Evolutionary conservation across 1,139 yeast genomes (phyloP).

Genomic region (Yamadazyma epiphylla): DNA sequence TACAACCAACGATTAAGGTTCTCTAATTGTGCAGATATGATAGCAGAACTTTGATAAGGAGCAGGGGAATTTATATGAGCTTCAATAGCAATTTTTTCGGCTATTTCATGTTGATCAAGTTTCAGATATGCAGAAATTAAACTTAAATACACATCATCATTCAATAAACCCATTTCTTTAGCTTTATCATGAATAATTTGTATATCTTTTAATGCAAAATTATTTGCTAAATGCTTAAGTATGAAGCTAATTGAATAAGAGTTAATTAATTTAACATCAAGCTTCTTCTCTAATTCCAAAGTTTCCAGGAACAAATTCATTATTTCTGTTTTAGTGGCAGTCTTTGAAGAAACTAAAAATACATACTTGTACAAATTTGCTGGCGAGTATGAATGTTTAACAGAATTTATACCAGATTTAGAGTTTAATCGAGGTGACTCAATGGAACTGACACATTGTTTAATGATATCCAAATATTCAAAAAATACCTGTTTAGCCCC

Average conservation of each 20-base stretch:
- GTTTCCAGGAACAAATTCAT: conserved; percentile 40
- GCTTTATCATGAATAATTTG: conserved; percentile 20
- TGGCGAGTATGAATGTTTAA: too few relatives aligned
- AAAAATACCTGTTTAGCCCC: conserved; percentile 30
- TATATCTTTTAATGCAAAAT: conserved; percentile 22
- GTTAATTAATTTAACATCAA: conserved; percentile 16
- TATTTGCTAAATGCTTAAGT: conserved; percentile 18
- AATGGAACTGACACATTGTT: too few relatives aligned
- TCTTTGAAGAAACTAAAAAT: conserved; percentile 34
- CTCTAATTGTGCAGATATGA: conserved; percentile 28
- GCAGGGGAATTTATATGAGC: conserved; percentile 26
- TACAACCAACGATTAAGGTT: conserved; percentile 29
- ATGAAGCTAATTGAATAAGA: conserved; percentile 13
- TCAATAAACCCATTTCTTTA: conserved; percentile 11
- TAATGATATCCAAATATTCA: conserved; percentile 13
- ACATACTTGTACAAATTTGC: conserved; percentile 26
- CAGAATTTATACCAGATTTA: too few relatives aligned
- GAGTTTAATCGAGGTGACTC: too few relatives aligned
- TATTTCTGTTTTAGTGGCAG: conserved; percentile 33
- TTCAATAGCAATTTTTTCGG: conserved; percentile 24
- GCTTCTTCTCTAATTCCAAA: conserved; percentile 14
- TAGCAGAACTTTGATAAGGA: conserved; percentile 27
- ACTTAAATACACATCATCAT: conserved; percentile 14
- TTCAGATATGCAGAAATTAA: conserved; percentile 25
- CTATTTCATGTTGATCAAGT: conserved; percentile 30